Percentiles rank a stretch among this genome's conserved stretches.
phyloP scores from a whole-genome alignment of 768 basidiomycete genomes.

The Tephrocybe sp. region DNA sequence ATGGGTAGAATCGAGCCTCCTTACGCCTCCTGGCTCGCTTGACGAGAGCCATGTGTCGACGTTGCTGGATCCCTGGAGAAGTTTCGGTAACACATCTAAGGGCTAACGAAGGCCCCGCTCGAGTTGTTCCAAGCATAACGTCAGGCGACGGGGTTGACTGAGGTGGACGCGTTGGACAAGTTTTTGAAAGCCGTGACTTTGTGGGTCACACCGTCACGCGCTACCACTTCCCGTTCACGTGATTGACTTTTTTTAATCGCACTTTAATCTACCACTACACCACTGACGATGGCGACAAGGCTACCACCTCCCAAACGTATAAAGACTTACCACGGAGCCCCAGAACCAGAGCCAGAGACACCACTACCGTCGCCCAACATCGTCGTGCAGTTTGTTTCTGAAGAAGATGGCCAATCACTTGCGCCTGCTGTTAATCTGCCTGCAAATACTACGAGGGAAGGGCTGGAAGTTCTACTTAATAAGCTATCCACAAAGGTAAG shows the following conservation, averaged over 20 bases:
- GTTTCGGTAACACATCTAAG: slow-evolving; percentile 1
- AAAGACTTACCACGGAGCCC: slow-evolving; percentile 77
- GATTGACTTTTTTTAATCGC: not conserved
- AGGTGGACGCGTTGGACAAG: no score
- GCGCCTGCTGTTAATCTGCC: slow-evolving; percentile 90
- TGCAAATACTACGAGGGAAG: slow-evolving; percentile 82
- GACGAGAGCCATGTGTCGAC: not conserved
- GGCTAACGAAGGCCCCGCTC: slow-evolving; percentile 13
- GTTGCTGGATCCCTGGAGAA: slow-evolving; percentile 2
- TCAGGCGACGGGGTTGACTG: no score
- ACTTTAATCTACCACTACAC: not conserved
- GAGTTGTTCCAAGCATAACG: slow-evolving; percentile 2
- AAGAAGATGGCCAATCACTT: slow-evolving; percentile 77
- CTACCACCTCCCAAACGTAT: slow-evolving; percentile 88
- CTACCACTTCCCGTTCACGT: no score
- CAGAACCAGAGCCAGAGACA: slow-evolving; percentile 58
- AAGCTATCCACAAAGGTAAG: slow-evolving; percentile 75
- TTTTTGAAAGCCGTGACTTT: no score
- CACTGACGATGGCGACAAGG: slow-evolving; percentile 68
- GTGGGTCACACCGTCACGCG: no score
- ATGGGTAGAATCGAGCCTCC: not conserved
- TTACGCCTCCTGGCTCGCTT: not conserved
- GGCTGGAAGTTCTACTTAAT: slow-evolving; percentile 87
- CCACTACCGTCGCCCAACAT: slow-evolving; percentile 55
- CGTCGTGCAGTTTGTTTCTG: slow-evolving; percentile 90